Conservation (phyloP, 1,139 yeast species). For the Candida sanyaensis region DNA sequence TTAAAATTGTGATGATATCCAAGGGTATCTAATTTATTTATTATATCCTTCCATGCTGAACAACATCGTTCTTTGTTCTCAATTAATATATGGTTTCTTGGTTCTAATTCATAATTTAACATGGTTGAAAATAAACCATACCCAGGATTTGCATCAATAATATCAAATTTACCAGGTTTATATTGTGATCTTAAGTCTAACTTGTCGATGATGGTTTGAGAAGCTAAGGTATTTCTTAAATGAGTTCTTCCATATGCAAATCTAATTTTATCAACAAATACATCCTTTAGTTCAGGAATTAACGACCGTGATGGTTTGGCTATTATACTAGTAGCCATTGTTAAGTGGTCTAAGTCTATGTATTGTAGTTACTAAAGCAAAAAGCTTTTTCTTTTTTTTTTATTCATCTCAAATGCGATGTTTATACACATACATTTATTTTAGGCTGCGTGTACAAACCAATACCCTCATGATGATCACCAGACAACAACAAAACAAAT, state of each 20-base stretch:
- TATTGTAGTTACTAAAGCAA: too few relatives aligned
- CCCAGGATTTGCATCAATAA: constrained; percentile 68
- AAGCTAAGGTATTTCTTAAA: constrained; percentile 23
- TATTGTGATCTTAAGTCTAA: constrained; percentile 44
- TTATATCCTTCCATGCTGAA: constrained; percentile 27
- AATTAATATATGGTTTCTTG: constrained; percentile 60
- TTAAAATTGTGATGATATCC: constrained; percentile 30
- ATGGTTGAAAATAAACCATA: constrained; percentile 55
- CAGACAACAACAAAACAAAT: too few relatives aligned
- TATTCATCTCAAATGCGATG: too few relatives aligned
- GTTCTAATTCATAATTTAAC: constrained; percentile 57
- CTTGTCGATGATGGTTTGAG: constrained; percentile 44
- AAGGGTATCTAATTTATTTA: constrained; percentile 20
- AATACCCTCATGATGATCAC: too few relatives aligned
- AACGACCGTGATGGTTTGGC: constrained; percentile 22
- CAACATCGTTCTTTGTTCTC: constrained; percentile 50
- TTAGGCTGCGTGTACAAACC: too few relatives aligned
- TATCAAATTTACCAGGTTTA: constrained; percentile 47
- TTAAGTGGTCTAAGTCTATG: too few relatives aligned
- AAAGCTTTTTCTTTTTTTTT: too few relatives aligned
- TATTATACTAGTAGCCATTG: background rate
- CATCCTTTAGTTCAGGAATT: constrained; percentile 30
- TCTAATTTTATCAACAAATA: constrained; percentile 1
- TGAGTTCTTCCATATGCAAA: constrained; percentile 10
- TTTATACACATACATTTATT: too few relatives aligned